phyloP scores from a whole-genome alignment of 306 rosid species.

The Cicer arietinum region DNA sequence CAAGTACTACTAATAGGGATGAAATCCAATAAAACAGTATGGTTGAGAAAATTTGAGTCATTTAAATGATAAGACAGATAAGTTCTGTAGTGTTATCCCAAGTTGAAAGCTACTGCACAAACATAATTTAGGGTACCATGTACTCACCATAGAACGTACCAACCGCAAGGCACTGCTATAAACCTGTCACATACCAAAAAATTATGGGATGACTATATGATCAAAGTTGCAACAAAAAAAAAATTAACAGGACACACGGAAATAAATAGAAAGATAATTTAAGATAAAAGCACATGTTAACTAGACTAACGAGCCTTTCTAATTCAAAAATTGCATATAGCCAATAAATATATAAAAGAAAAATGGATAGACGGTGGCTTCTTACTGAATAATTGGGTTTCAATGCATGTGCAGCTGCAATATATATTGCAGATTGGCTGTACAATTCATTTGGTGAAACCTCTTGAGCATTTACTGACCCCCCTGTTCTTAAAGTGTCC shows the following conservation, averaged over 20 bases:
- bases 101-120: conserved; percentile 34
- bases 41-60: conserved; percentile 27
- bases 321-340: conserved; percentile 34
- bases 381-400: conserved; percentile 93
- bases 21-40: conserved; percentile 24
- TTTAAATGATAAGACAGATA: conserved; percentile 7
- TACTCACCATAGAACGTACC: conserved; percentile 97
- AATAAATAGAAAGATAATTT: conserved; percentile 14
- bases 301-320: conserved; percentile 37
- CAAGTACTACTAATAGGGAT: conserved; percentile 33
- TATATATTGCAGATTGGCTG: conserved; percentile 99
- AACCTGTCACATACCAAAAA: conserved; percentile 61
- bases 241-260: background rate
- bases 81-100: conserved; percentile 33
- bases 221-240: background rate
- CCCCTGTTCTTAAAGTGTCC: conserved; percentile 97
- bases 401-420: conserved; percentile 98
- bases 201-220: conserved; percentile 16
- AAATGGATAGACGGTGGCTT: conserved; percentile 27
- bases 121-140: conserved; percentile 28
- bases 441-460: conserved; percentile 91
- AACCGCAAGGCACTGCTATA: conserved; percentile 98
- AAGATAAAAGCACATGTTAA: conserved; percentile 25
- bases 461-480: conserved; percentile 65
- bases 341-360: conserved; percentile 29